Conservation (phyloP, 2,329 filamentous ascomycete species). For the Aspergillus carbonarius region DNA sequence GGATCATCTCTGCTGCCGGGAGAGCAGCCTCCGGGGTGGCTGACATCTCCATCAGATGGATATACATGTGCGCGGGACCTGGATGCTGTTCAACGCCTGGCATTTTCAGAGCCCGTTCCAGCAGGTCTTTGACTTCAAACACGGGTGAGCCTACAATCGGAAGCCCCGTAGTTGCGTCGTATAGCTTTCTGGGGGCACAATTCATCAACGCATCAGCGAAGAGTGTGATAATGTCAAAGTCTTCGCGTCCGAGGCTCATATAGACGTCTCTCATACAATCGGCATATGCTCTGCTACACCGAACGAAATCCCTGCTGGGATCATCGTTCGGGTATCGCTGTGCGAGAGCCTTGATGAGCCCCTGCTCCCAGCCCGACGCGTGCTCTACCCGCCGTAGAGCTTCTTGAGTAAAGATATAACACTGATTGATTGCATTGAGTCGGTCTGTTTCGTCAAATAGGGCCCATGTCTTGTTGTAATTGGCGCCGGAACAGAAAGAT, state of each 20-base stretch:
- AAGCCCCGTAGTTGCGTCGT: conserved; percentile 57
- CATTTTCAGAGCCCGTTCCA: conserved; percentile 58
- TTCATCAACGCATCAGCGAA: conserved; percentile 67
- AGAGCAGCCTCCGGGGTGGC: conserved; percentile 61
- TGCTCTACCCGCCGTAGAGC: not conserved
- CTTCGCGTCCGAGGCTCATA: conserved; percentile 40
- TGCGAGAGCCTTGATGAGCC: conserved; percentile 51
- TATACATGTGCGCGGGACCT: conserved; percentile 70
- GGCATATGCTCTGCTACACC: conserved; percentile 59
- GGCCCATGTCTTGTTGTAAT: conserved; percentile 75
- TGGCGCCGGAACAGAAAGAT: conserved; percentile 67
- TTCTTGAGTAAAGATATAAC: conserved; percentile 38
- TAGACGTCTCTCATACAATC: conserved; percentile 59
- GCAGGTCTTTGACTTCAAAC: conserved; percentile 53
- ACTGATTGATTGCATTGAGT: conserved; percentile 44
- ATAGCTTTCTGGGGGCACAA: conserved; percentile 61
- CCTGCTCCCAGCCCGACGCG: not conserved
- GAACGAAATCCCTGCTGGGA: conserved; percentile 48
- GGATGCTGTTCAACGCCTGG: conserved; percentile 58
- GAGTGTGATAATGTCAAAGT: conserved; percentile 62
- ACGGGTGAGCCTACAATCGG: conserved; percentile 43
- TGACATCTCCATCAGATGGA: conserved; percentile 77
- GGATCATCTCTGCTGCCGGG: conserved; percentile 59
- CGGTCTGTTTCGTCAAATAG: conserved; percentile 64
- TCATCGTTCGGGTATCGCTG: conserved; percentile 57